Evolutionary conservation across 2,329 filamentous ascomycete genomes (phyloP), one percentile per base, ranked within the genome.

Genomic region (Ophiosphaerella narmari): DNA sequence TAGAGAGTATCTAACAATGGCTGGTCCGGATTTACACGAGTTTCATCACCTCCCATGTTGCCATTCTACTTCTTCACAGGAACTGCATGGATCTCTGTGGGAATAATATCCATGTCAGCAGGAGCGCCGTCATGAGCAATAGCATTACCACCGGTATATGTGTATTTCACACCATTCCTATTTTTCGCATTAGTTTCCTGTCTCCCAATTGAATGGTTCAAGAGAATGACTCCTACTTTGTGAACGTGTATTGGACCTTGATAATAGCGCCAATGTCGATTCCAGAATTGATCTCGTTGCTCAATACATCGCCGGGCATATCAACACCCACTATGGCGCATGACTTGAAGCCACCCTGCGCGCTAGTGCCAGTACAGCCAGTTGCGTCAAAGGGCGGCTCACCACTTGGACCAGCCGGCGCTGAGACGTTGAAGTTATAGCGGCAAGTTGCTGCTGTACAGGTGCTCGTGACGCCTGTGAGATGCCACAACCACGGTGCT

Each of bases 361-460:
- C 46, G 39, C 45, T 62, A 12, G 40, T 59, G 13, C 55, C 52
- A 4, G 21, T 42, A 39, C 61, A 62, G n/a, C 49, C 50, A 1
- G 33, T 48, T 0, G 59, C 59, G 14, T 52, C 34, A 31, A 64
- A 64, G 9, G 55, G 23, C 7, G 61, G 55, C 31, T 62, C 48
- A 8, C 39, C 46, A 11, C 35, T 36, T 4, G 54, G 57, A 5
- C 63, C 61, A 2, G 29, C 12, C 2, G 54, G 41, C 0, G 50
- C 54, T 13, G 57, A 50, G 4, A 65, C 50, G 35, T 52, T 57
- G 35, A 63, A 59, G 35, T 39, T 49, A 46, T 64, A 65, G 39
- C 53, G 48, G 43, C 63, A 66, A 2, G 55, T 57, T 14, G 61
- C 55, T 26, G 60, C 58, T 24, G 46, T 59, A 48, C 61, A 65